A percentile compares a stretch with the other conserved stretches of the same genome.
Conservation (phyloP, 2,329 filamentous ascomycete genomes). For the Arthroderma sp. region DNA sequence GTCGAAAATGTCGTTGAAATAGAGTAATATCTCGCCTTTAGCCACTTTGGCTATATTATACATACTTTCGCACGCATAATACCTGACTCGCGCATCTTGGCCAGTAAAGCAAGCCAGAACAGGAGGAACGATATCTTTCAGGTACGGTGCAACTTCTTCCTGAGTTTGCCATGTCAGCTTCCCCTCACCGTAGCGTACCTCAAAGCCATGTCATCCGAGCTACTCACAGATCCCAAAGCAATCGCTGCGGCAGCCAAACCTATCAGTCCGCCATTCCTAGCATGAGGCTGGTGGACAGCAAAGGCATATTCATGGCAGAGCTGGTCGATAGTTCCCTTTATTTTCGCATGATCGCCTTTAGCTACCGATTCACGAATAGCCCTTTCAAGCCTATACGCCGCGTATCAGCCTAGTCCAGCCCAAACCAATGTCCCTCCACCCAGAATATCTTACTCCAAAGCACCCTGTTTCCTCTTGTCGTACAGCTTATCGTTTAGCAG, state of each 20-base stretch:
- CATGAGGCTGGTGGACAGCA: slow-evolving; percentile 90
- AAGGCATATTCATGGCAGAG: slow-evolving; percentile 97
- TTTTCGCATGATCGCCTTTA: slow-evolving; percentile 62
- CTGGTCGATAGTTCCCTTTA: slow-evolving; percentile 83
- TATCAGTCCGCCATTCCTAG: slow-evolving; percentile 89
- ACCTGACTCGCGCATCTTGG: slow-evolving; percentile 90
- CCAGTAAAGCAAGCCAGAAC: slow-evolving; percentile 96
- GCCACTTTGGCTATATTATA: slow-evolving; percentile 99
- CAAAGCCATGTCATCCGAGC: neutral
- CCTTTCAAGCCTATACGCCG: slow-evolving; percentile 58
- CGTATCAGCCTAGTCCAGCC: neutral
- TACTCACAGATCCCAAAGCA: slow-evolving; percentile 73
- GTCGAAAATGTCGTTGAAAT: slow-evolving; percentile 98
- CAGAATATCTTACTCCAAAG: slow-evolving; percentile 62
- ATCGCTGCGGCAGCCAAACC: slow-evolving; percentile 92
- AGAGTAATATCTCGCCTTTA: slow-evolving; percentile 90
- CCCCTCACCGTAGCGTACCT: neutral
- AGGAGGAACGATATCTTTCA: slow-evolving; percentile 87
- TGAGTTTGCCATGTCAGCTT: slow-evolving; percentile 10
- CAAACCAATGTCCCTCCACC: neutral
- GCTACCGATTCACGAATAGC: slow-evolving; percentile 74
- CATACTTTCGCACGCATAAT: slow-evolving; percentile 99
- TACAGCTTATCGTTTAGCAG: slow-evolving; percentile 96
- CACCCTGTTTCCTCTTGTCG: slow-evolving; percentile 92
- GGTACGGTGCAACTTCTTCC: slow-evolving; percentile 80